phyloP scores from a whole-genome alignment of 78 protist genomes.

The Corallochytrium limacisporum region DNA sequence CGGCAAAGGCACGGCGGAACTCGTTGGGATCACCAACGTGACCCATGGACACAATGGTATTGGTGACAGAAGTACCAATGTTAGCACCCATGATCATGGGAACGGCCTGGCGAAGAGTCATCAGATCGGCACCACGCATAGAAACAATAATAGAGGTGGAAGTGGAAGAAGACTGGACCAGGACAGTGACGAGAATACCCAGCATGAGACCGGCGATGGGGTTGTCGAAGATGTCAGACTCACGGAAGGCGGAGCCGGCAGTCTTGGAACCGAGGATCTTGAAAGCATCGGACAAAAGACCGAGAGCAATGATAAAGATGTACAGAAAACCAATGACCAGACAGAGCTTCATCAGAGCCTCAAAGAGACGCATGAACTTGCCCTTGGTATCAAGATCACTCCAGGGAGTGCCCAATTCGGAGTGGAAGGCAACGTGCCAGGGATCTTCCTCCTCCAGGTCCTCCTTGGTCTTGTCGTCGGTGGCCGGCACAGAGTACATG shows the following conservation, averaged over 20 bases:
- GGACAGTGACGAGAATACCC: not conserved
- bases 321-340: not conserved
- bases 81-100: constrained; percentile 21
- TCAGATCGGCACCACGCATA: constrained; percentile 1
- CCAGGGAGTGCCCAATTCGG: too few relatives aligned
- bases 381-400: too few relatives aligned
- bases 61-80: constrained; percentile 12
- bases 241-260: not conserved
- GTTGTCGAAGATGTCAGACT: not conserved
- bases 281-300: constrained; percentile 2
- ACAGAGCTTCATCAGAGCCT: too few relatives aligned
- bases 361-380: too few relatives aligned
- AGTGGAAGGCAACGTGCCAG: too few relatives aligned
- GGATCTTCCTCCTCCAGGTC: too few relatives aligned
- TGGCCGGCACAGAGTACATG: too few relatives aligned
- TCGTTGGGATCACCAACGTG: constrained; percentile 6
- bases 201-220: constrained; percentile 4
- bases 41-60: constrained; percentile 14
- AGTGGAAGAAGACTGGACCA: not conserved
- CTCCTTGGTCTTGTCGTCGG: too few relatives aligned
- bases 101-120: constrained; percentile 7
- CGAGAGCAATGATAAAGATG: constrained; percentile 3
- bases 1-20: constrained; percentile 18
- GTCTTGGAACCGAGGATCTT: not conserved
- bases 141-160: constrained; percentile 14